Percentiles rank a stretch among this genome's conserved stretches.
Conservation (phyloP, 768 basidiomycete species). For the Tremella fuciformis region DNA sequence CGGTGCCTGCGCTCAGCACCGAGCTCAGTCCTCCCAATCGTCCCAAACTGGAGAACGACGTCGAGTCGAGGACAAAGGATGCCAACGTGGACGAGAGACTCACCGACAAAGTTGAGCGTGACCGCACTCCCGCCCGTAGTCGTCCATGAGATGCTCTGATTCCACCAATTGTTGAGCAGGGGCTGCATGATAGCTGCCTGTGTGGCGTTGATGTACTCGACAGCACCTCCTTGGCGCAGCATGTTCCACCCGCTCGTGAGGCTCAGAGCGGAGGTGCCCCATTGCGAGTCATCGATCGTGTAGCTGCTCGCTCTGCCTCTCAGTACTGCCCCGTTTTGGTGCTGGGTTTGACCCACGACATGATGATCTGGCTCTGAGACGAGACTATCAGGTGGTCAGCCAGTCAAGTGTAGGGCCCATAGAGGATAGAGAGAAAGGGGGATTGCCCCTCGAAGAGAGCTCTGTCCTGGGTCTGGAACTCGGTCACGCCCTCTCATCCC, state of each 20-base stretch:
- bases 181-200: slow-evolving; percentile 22
- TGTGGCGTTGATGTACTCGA: slow-evolving; percentile 23
- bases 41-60: not conserved
- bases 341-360: too few relatives aligned
- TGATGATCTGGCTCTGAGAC: too few relatives aligned
- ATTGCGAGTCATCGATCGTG: slow-evolving; percentile 42
- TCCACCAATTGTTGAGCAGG: slow-evolving; percentile 27
- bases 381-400: too few relatives aligned
- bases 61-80: slow-evolving; percentile 4
- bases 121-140: slow-evolving; percentile 14
- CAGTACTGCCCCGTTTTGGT: not conserved
- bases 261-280: slow-evolving; percentile 24
- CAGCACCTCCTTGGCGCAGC: slow-evolving; percentile 22
- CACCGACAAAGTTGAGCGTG: slow-evolving; percentile 29
- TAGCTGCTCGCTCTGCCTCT: slow-evolving; percentile 8
- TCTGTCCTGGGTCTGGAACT: too few relatives aligned
- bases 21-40: not conserved
- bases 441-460: too few relatives aligned
- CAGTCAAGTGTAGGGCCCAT: too few relatives aligned
- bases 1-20: slow-evolving; percentile 25
- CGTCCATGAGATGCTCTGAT: slow-evolving; percentile 32
- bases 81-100: not conserved
- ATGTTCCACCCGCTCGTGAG: slow-evolving; percentile 44
- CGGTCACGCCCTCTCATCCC: too few relatives aligned
- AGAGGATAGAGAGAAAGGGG: too few relatives aligned